These are phyloP conservation scores for Entoloma clypeatum DNA, from an alignment of 1,284 basidiomycete genomes.

Conservation along the genomic window DNA sequence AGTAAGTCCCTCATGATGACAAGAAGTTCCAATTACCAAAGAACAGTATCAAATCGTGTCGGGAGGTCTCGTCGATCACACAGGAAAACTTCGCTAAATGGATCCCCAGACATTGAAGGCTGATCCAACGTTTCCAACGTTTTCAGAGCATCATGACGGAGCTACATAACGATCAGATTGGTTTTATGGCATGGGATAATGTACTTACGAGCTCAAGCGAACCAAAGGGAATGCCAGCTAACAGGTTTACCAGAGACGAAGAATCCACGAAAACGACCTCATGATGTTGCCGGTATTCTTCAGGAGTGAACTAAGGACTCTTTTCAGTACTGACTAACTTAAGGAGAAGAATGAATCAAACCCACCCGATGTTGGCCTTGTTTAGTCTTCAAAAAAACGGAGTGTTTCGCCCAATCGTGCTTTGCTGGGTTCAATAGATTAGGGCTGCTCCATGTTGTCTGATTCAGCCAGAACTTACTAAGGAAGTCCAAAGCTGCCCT, in stretches of 20 bases:
- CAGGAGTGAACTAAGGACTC: slow-evolving; percentile 45
- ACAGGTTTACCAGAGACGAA: slow-evolving; percentile 74
- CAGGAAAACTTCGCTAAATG: slow-evolving; percentile 76
- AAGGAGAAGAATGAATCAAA: slow-evolving; percentile 1
- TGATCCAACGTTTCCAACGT: slow-evolving; percentile 63
- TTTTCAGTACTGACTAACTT: slow-evolving; percentile 5
- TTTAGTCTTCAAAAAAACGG: slow-evolving; percentile 59
- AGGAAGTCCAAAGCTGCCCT: slow-evolving; percentile 78
- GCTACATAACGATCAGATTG: slow-evolving; percentile 38
- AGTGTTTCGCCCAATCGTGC: slow-evolving; percentile 63
- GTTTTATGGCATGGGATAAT: too few species aligned
- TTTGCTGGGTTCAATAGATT: slow-evolving; percentile 52
- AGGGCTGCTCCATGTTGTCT: slow-evolving; percentile 4
- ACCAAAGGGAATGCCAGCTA: slow-evolving; percentile 71
- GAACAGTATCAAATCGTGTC: slow-evolving; percentile 62
- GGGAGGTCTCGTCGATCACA: slow-evolving; percentile 60
- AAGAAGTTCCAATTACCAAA: slow-evolving; percentile 41
- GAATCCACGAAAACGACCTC: slow-evolving; percentile 76
- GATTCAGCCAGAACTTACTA: slow-evolving; percentile 39
- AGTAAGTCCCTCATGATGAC: neutral
- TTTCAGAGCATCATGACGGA: slow-evolving; percentile 70
- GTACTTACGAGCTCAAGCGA: slow-evolving; percentile 64
- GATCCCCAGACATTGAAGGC: slow-evolving; percentile 47
- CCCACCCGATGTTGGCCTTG: slow-evolving; percentile 47
- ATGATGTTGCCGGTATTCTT: slow-evolving; percentile 49